Conservation (phyloP, 2,329 filamentous ascomycete genomes). For the Monosporascus sp. region DNA sequence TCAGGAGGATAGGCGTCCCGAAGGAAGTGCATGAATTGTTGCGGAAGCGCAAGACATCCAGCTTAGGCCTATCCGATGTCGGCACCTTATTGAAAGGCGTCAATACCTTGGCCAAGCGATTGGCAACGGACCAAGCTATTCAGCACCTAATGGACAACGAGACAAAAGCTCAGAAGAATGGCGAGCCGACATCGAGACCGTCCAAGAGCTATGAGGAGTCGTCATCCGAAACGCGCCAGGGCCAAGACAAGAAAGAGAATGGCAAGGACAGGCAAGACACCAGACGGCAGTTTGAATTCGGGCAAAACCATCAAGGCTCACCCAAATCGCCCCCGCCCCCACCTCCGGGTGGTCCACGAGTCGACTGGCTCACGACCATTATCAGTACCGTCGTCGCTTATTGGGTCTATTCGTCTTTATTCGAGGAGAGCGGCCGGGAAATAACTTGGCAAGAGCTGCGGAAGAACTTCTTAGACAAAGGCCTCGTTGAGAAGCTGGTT, state of each 20-base stretch:
- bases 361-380: slow-evolving; percentile 43
- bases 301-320: slow-evolving; percentile 7
- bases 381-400: slow-evolving; percentile 42
- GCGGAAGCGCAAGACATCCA: slow-evolving; percentile 5
- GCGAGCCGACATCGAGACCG: background rate
- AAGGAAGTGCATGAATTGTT: slow-evolving; percentile 11
- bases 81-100: slow-evolving; percentile 13
- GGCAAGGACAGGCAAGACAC: too few relatives aligned
- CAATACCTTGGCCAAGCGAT: slow-evolving; percentile 7
- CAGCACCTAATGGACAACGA: background rate
- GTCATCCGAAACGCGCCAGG: slow-evolving; percentile 13
- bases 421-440: slow-evolving; percentile 52
- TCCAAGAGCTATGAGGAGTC: slow-evolving; percentile 9
- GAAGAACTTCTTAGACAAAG: slow-evolving; percentile 91
- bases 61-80: slow-evolving; percentile 4
- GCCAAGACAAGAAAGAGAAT: slow-evolving; percentile 14
- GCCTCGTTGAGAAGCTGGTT: slow-evolving; percentile 87
- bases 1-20: slow-evolving; percentile 16
- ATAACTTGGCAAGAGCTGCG: slow-evolving; percentile 98
- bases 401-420: slow-evolving; percentile 39
- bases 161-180: background rate
- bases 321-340: slow-evolving; percentile 10
- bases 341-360: slow-evolving; percentile 2
- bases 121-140: slow-evolving; percentile 7
- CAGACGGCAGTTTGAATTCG: slow-evolving; percentile 9